Evolutionary conservation across 441 rosid genomes (phyloP).

Genomic region (Pelargonium hybrid): DNA sequence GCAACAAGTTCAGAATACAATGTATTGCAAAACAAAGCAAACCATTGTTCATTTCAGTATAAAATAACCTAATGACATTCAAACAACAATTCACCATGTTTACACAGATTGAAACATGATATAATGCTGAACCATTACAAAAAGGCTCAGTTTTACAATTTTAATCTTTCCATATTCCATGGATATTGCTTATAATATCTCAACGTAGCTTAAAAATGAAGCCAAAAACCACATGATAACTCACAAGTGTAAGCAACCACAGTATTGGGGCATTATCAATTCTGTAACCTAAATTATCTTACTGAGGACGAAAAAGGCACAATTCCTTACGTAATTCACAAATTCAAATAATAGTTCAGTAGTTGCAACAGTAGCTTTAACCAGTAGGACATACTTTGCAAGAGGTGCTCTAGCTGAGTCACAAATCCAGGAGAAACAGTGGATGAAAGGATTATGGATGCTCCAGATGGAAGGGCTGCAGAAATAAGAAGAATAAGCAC

Average conservation of each 20-base stretch:
- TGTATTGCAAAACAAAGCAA: neutral
- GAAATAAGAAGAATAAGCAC: conserved; percentile 20
- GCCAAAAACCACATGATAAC: neutral
- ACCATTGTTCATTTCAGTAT: too few relatives aligned
- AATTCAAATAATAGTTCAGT: neutral
- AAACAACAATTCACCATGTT: neutral
- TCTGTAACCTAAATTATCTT: neutral
- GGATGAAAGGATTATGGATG: conserved; percentile 72
- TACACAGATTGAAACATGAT: neutral
- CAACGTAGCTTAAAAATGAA: neutral
- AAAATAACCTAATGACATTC: neutral
- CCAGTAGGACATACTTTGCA: conserved; percentile 46
- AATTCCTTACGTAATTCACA: neutral
- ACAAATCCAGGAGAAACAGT: conserved; percentile 85
- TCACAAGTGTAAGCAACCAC: neutral
- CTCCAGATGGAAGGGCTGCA: conserved; percentile 66
- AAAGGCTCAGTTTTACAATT: neutral
- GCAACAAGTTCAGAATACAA: neutral
- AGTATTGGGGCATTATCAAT: neutral
- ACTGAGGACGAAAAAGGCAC: neutral
- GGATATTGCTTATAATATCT: neutral
- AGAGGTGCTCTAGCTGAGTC: conserved; percentile 59
- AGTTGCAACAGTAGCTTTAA: neutral
- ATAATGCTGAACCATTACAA: neutral
- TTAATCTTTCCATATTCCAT: neutral